Evolutionary conservation across 129 eudicot species (phyloP).

Genomic region (Tagetes patula): DNA sequence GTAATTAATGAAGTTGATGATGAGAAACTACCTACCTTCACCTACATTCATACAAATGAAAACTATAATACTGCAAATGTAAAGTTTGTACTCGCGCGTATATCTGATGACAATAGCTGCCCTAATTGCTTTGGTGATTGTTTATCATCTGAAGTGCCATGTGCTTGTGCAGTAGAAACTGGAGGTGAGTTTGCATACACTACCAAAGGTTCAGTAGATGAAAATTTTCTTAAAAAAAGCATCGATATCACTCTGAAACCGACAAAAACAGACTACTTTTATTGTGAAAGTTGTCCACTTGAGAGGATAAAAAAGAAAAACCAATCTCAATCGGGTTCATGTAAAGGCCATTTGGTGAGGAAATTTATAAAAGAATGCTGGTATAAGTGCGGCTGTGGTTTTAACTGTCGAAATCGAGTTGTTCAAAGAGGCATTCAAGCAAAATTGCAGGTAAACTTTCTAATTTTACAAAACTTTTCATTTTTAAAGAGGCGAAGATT

Average conservation of each 20-base stretch:
- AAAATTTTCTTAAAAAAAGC: constrained; percentile 40
- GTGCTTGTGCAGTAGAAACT: constrained; percentile 53
- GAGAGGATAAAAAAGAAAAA: constrained; percentile 31
- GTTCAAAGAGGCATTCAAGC: constrained; percentile 57
- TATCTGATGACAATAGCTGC: constrained; percentile 52
- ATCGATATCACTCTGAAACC: constrained; percentile 25
- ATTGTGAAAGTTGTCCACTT: constrained; percentile 54
- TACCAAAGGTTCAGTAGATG: constrained; percentile 39
- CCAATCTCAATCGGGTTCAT: constrained; percentile 23
- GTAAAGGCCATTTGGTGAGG: constrained; percentile 56
- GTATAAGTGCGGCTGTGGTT: constrained; percentile 59
- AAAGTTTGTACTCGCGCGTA: constrained; percentile 43
- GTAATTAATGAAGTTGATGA: constrained; percentile 45
- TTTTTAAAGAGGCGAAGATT: neutral
- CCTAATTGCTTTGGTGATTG: constrained; percentile 56
- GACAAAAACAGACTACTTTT: constrained; percentile 26
- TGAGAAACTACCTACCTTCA: constrained; percentile 41
- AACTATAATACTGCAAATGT: constrained; percentile 40
- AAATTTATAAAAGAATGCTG: constrained; percentile 67
- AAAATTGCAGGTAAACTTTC: constrained; percentile 45
- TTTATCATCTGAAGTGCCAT: constrained; percentile 38
- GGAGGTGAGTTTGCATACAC: constrained; percentile 60
- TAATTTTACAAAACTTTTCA: constrained; percentile 1
- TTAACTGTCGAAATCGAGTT: constrained; percentile 59
- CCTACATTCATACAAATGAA: constrained; percentile 44